phyloP scores from a whole-genome alignment of 1,139 yeast species.

The Yarrowia galli region DNA sequence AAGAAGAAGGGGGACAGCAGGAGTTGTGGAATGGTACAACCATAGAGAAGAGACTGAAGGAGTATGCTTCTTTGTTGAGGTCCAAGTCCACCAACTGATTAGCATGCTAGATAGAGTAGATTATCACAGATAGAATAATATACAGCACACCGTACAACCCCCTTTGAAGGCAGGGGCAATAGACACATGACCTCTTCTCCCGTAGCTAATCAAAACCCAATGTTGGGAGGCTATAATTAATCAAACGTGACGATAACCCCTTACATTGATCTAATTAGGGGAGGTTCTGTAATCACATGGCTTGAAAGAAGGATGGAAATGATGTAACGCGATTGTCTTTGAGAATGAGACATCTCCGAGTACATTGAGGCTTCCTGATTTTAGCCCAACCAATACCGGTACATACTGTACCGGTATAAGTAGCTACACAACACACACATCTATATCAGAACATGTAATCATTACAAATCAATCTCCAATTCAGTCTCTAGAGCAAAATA shows the following conservation, averaged over 20 bases:
- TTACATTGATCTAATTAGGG: neutral
- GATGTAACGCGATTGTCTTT: no score
- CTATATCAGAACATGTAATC: conserved; percentile 3
- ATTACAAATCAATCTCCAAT: neutral
- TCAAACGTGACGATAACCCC: neutral
- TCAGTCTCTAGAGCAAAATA: neutral
- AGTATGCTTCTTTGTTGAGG: conserved; percentile 36
- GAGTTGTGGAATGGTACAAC: conserved; percentile 64
- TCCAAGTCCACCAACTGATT: neutral
- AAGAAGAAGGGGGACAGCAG: conserved; percentile 44
- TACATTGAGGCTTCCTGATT: no score
- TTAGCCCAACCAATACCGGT: no score
- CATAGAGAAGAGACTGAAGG: conserved; percentile 42
- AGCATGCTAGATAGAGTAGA: no score
- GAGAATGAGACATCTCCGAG: neutral
- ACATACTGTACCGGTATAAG: no score
- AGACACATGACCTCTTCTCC: no score
- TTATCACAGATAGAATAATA: neutral
- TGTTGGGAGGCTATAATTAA: no score
- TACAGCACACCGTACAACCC: no score
- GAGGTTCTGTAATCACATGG: neutral
- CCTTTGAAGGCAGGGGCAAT: no score
- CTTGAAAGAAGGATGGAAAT: no score
- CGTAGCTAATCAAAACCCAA: no score
- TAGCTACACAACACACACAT: neutral